Evolutionary conservation across 1,139 yeast genomes (phyloP).

Genomic region (Kodamaea alishanica): DNA sequence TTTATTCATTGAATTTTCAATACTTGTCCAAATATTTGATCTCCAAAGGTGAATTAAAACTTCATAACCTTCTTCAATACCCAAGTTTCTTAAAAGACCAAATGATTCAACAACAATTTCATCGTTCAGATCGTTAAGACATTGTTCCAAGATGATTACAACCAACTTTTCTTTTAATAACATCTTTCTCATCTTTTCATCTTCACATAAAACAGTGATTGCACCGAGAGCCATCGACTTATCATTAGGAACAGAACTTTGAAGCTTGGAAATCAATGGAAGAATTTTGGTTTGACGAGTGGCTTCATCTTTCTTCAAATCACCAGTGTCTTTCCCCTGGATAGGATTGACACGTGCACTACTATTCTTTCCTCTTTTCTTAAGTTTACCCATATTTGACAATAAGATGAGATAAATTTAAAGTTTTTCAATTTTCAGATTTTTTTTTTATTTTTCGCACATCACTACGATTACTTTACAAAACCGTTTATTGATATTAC

Average conservation of each 20-base stretch:
- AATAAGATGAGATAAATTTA: conserved; percentile 9
- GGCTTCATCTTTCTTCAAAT: conserved; percentile 42
- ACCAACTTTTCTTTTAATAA: conserved; percentile 70
- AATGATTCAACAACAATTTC: conserved; percentile 77
- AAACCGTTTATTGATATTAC: no score
- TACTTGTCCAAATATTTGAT: conserved; percentile 64
- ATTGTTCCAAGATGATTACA: conserved; percentile 57
- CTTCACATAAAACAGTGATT: conserved; percentile 68
- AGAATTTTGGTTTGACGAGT: conserved; percentile 55
- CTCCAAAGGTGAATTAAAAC: conserved; percentile 74
- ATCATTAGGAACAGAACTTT: conserved; percentile 65
- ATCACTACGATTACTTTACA: background rate
- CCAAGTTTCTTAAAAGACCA: conserved; percentile 76
- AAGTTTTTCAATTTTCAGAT: no score
- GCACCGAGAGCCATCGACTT: conserved; percentile 76
- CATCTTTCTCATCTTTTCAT: conserved; percentile 55
- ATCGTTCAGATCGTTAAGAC: conserved; percentile 62
- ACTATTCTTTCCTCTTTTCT: conserved; percentile 63
- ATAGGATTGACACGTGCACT: conserved; percentile 50
- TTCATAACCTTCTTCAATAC: conserved; percentile 88
- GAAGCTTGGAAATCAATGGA: conserved; percentile 65
- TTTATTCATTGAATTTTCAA: conserved; percentile 50
- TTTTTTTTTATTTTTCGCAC: background rate
- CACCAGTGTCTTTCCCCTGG: conserved; percentile 18
- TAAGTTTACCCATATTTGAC: conserved; percentile 64